These are phyloP conservation scores for Nannochloropsis granulata DNA, from an alignment of 108 stramenopile species.

Conservation along the genomic window DNA sequence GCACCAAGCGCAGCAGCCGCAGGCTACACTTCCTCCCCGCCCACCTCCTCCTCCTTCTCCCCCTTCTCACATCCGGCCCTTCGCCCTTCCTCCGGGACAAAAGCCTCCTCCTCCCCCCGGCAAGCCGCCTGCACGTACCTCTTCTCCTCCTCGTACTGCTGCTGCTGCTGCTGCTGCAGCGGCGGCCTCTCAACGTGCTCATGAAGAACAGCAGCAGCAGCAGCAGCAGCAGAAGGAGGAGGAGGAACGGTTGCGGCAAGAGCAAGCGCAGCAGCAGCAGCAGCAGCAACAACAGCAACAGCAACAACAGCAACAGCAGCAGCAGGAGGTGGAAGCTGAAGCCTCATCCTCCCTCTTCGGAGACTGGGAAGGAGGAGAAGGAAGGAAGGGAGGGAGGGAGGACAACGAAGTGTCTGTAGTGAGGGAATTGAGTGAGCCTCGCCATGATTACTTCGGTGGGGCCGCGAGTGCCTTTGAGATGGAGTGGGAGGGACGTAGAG, in stretches of 20 bases:
- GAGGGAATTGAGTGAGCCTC: background rate
- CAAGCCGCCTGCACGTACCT: background rate
- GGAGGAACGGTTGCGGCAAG: too few relatives aligned
- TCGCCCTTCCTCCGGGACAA: background rate
- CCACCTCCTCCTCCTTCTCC: background rate
- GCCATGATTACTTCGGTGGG: background rate
- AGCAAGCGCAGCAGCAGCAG: too few relatives aligned
- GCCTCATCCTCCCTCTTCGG: too few relatives aligned
- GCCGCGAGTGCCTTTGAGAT: background rate
- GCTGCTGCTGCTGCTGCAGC: too few relatives aligned
- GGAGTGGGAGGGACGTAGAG: background rate
- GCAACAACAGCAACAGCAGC: too few relatives aligned
- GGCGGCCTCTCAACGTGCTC: too few relatives aligned
- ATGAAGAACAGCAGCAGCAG: too few relatives aligned
- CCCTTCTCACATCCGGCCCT: background rate
- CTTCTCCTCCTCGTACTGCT: background rate
- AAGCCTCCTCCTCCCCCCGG: background rate
- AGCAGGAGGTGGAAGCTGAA: too few relatives aligned
- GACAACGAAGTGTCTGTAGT: background rate
- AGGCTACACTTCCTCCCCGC: background rate
- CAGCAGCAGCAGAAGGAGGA: too few relatives aligned
- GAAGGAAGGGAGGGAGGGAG: background rate
- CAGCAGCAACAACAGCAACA: too few relatives aligned
- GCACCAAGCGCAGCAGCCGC: background rate
- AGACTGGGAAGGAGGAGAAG: too few relatives aligned